These are phyloP conservation scores for Fragilaria crotonensis DNA, from an alignment of 108 stramenopile species.

Conservation along the genomic window DNA sequence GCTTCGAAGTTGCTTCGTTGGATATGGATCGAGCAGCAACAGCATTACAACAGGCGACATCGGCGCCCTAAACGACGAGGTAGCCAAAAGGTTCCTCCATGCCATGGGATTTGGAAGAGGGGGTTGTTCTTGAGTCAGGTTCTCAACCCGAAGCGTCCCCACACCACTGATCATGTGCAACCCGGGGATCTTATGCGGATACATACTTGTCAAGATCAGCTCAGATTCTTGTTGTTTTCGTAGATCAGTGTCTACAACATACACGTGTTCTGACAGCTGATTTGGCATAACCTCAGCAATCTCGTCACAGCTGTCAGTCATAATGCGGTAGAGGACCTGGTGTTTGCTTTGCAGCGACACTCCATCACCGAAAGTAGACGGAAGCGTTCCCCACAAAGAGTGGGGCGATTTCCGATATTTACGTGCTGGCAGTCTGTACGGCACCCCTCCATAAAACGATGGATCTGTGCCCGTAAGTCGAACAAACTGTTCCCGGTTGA, in stretches of 20 bases:
- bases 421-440: conserved; percentile 58
- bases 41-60: conserved; percentile 60
- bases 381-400: conserved; percentile 79
- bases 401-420: conserved; percentile 78
- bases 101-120: conserved; percentile 47
- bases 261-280: conserved; percentile 34
- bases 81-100: conserved; percentile 51
- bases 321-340: conserved; percentile 39
- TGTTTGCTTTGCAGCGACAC: conserved; percentile 22
- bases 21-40: conserved; percentile 82
- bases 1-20: conserved; percentile 74
- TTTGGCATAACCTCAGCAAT: conserved; percentile 6
- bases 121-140: conserved; percentile 11
- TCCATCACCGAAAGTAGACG: conserved; percentile 40
- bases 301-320: conserved; percentile 14
- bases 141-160: conserved; percentile 34
- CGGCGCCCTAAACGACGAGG: conserved; percentile 72
- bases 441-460: conserved; percentile 54
- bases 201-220: conserved; percentile 44
- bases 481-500: conserved; percentile 36
- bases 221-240: conserved; percentile 79
- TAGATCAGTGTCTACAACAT: conserved; percentile 79
- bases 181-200: conserved; percentile 67
- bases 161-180: conserved; percentile 67
- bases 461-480: conserved; percentile 60